Evolutionary conservation across 768 basidiomycete genomes (phyloP).

Genomic region (Amanita pallidorosea): DNA sequence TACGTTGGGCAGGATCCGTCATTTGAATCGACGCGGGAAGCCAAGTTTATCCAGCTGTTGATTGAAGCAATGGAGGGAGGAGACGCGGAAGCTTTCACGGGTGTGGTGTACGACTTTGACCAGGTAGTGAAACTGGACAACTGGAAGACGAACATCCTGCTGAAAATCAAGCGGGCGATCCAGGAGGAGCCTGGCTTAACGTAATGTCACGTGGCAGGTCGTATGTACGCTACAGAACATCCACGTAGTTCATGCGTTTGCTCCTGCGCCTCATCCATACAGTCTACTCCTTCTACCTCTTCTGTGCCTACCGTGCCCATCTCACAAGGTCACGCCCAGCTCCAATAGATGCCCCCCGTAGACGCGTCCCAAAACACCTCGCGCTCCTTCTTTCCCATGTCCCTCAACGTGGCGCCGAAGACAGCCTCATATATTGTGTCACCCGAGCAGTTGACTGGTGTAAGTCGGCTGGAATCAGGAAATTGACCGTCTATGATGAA

Average conservation of each 20-base stretch:
- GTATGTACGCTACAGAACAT: background rate
- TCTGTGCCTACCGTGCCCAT: constrained; percentile 28
- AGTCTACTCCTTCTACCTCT: constrained; percentile 32
- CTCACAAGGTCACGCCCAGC: constrained; percentile 27
- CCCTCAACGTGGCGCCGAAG: constrained; percentile 24
- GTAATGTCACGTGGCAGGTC: constrained; percentile 9
- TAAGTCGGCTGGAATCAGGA: constrained; percentile 44
- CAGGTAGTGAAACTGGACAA: constrained; percentile 88
- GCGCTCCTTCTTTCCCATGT: constrained; percentile 47
- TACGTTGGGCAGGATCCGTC: constrained; percentile 79
- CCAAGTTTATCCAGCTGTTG: constrained; percentile 73
- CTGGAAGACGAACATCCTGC: constrained; percentile 88
- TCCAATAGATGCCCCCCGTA: constrained; percentile 39
- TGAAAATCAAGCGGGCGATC: constrained; percentile 82
- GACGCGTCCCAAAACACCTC: constrained; percentile 54
- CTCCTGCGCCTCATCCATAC: constrained; percentile 46
- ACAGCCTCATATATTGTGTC: constrained; percentile 41
- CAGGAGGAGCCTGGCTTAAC: constrained; percentile 33
- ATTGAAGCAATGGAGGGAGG: constrained; percentile 55
- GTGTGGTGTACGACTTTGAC: constrained; percentile 85
- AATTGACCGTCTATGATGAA: constrained; percentile 64
- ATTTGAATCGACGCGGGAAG: constrained; percentile 84
- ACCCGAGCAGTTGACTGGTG: constrained; percentile 51
- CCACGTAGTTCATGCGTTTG: constrained; percentile 14
- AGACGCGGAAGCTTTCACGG: constrained; percentile 57